A percentile compares a stretch with the other conserved stretches of the same genome.
Evolutionary conservation across 192 early-diverging fungal genomes (phyloP).

Genomic region (Linnemannia hyalina): DNA sequence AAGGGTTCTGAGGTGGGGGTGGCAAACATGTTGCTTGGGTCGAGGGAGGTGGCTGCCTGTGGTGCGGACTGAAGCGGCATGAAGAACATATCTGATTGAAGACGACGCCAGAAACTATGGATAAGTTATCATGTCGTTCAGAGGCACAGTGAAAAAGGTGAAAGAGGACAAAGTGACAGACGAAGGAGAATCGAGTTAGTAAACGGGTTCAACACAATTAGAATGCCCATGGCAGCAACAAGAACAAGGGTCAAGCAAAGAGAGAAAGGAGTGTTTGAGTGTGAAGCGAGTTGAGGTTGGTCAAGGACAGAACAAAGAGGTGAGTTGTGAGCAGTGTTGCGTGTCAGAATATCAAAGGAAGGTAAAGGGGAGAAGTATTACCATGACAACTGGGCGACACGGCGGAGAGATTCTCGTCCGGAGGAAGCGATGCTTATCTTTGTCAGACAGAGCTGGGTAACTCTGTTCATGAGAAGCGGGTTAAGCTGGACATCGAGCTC

Average conservation of each 20-base stretch:
- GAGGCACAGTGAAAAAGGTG: background rate
- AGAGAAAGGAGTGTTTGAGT: background rate
- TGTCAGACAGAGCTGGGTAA: conserved; percentile 18
- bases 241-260: background rate
- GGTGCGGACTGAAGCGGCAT: conserved; percentile 17
- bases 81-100: conserved; percentile 23
- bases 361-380: conserved; percentile 5
- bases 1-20: background rate
- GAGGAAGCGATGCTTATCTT: conserved; percentile 31
- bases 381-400: conserved; percentile 18
- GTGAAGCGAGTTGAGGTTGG: background rate
- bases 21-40: conserved; percentile 7
- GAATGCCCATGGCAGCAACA: background rate
- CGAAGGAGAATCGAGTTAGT: background rate
- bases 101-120: conserved; percentile 17
- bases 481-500: conserved; percentile 19
- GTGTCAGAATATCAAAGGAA: background rate
- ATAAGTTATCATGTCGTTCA: background rate
- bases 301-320: background rate
- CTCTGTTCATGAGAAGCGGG: conserved; percentile 14
- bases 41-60: conserved; percentile 2
- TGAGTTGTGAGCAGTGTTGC: background rate
- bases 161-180: background rate
- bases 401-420: conserved; percentile 19
- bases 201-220: background rate